A percentile compares a stretch with the other conserved stretches of the same genome.
These are phyloP conservation scores for Botrytis byssoidea DNA, from an alignment of 2,329 filamentous ascomycete species.

Conservation along the genomic window DNA sequence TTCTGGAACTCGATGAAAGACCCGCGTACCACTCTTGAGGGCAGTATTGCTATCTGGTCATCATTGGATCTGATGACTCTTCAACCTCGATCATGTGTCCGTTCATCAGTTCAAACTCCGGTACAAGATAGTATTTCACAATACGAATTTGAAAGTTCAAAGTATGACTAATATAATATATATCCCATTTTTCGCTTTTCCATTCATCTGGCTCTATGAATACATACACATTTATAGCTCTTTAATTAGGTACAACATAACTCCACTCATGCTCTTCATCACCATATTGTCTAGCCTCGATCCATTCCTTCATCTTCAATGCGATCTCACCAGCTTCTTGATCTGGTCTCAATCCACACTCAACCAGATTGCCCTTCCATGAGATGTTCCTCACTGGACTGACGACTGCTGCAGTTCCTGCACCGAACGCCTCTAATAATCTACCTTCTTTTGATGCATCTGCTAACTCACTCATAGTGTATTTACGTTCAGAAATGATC, in stretches of 20 bases:
- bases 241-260: conserved; percentile 45
- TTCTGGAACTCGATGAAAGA: neutral
- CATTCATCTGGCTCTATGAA: conserved; percentile 3
- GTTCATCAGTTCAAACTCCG: neutral
- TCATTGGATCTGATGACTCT: neutral
- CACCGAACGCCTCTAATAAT: conserved; percentile 87
- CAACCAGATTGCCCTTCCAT: conserved; percentile 78
- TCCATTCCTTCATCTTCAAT: conserved; percentile 90
- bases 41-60: neutral
- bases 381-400: conserved; percentile 85
- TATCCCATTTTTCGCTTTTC: conserved; percentile 1
- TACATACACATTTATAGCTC: neutral
- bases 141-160: neutral
- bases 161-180: neutral
- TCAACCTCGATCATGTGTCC: neutral
- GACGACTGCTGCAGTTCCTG: conserved; percentile 92
- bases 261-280: conserved; percentile 93
- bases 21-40: neutral
- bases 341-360: conserved; percentile 76
- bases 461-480: conserved; percentile 82
- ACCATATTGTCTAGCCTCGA: conserved; percentile 92
- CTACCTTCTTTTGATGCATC: conserved; percentile 82
- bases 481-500: conserved; percentile 84
- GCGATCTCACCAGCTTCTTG: conserved; percentile 89
- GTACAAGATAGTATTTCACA: neutral